Conservation (phyloP, 768 basidiomycete genomes). For the Lenzites betulinus region DNA sequence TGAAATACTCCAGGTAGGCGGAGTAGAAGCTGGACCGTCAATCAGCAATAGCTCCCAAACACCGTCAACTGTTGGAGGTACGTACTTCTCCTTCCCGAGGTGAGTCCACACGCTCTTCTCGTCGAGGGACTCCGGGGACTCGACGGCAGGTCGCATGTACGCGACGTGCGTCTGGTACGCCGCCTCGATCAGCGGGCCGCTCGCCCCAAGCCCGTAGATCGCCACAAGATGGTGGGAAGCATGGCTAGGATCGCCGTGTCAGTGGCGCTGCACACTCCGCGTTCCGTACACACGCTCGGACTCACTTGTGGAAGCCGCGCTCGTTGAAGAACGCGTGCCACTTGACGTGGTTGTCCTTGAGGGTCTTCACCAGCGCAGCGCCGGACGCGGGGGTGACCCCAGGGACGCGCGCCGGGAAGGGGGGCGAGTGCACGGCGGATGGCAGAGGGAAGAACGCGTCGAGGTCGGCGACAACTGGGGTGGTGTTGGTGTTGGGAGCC, state of each 20-base stretch:
- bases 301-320: conserved; percentile 52
- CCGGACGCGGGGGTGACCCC: conserved; percentile 35
- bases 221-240: conserved; percentile 11
- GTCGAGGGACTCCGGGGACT: conserved; percentile 49
- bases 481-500: neutral
- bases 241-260: neutral
- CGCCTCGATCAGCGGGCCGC: conserved; percentile 41
- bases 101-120: conserved; percentile 52
- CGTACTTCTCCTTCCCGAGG: conserved; percentile 58
- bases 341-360: conserved; percentile 51
- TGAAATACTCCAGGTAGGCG: conserved; percentile 62
- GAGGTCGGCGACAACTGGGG: neutral
- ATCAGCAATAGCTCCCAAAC: neutral
- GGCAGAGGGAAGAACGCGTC: conserved; percentile 14
- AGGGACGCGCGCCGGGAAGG: conserved; percentile 18
- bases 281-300: neutral
- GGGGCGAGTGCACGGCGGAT: neutral
- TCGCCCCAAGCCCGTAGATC: conserved; percentile 61
- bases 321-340: conserved; percentile 54
- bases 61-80: neutral
- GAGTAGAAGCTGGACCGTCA: conserved; percentile 50
- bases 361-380: conserved; percentile 29
- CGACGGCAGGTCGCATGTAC: conserved; percentile 40
- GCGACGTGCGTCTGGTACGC: conserved; percentile 44
- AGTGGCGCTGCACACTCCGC: too few species aligned